Conservation (phyloP, 352 stramenopile species). For the Pythium rishiriense region DNA sequence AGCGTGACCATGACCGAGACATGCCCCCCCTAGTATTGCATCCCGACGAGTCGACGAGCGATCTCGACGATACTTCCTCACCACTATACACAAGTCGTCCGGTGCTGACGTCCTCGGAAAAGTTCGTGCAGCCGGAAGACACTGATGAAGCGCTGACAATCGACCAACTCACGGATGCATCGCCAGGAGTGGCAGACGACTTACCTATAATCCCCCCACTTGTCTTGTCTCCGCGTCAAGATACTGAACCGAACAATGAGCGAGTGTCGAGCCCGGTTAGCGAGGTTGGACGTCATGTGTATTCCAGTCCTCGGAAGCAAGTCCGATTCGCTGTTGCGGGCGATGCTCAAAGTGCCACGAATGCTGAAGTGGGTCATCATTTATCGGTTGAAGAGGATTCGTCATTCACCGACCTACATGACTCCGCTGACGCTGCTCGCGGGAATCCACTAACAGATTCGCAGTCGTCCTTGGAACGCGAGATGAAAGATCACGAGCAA, state of each 20-base stretch:
- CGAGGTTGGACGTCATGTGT: background rate
- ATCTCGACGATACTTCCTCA: background rate
- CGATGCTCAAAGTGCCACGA: background rate
- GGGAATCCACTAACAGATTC: slow-evolving; percentile 13
- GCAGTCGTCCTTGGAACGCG: slow-evolving; percentile 11
- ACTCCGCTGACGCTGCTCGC: background rate
- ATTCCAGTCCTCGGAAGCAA: slow-evolving; percentile 6
- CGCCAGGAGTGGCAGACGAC: background rate
- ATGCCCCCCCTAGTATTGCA: background rate
- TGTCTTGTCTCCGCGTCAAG: background rate
- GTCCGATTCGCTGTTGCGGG: background rate
- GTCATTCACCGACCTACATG: background rate
- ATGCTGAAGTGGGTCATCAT: background rate
- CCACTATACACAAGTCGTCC: background rate
- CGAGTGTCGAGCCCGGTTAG: background rate
- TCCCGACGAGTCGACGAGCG: background rate
- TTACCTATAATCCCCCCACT: background rate
- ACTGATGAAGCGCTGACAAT: background rate
- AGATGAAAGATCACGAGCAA: slow-evolving; percentile 10
- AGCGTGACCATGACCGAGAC: background rate
- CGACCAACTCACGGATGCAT: background rate
- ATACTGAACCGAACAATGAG: background rate
- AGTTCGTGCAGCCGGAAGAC: background rate
- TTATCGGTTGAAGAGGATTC: background rate
- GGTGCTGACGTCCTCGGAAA: background rate